Evolutionary conservation across 1,284 basidiomycete genomes (phyloP).

Genomic region (Erythrobasidium hasegawianum): DNA sequence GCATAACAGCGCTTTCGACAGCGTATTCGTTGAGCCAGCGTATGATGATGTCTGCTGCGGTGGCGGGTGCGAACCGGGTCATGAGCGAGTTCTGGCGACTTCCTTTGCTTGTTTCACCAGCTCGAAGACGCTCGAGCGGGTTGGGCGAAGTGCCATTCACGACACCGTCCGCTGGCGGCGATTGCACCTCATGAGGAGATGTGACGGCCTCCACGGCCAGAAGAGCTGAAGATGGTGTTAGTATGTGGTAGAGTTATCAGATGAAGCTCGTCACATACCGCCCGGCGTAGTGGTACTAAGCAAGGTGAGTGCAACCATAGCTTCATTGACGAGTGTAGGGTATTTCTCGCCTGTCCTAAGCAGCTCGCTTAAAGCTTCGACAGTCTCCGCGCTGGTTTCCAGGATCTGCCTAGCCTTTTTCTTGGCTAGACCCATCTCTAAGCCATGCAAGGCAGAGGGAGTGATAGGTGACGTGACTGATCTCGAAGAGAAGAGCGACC

Average conservation of each 20-base stretch:
- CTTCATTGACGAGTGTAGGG: slow-evolving; percentile 83
- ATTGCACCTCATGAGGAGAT: too few relatives aligned
- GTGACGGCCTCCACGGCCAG: too few relatives aligned
- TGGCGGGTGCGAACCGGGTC: slow-evolving; percentile 12
- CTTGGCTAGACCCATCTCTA: slow-evolving; percentile 37
- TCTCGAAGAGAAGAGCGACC: slow-evolving; percentile 44
- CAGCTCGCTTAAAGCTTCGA: slow-evolving; percentile 65
- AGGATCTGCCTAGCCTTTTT: slow-evolving; percentile 57
- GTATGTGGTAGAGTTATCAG: neutral
- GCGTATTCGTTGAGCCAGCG: slow-evolving; percentile 30
- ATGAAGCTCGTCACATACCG: slow-evolving; percentile 8
- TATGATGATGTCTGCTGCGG: slow-evolving; percentile 13
- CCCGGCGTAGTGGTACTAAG: slow-evolving; percentile 51
- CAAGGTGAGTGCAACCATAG: slow-evolving; percentile 74
- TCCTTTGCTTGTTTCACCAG: too few relatives aligned
- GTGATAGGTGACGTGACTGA: slow-evolving; percentile 32
- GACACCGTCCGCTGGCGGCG: too few relatives aligned
- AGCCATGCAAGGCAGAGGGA: slow-evolving; percentile 50
- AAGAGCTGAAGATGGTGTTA: neutral
- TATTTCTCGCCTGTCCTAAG: slow-evolving; percentile 72
- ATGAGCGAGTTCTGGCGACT: slow-evolving; percentile 14
- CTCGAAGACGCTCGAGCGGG: too few relatives aligned
- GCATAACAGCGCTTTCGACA: slow-evolving; percentile 18
- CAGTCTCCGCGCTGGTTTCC: slow-evolving; percentile 55
- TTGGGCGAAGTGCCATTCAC: too few relatives aligned